Evolutionary conservation across 225 moss, liverwort and hornwort species (phyloP), one percentile per base, ranked within the genome.

Genomic region (Climacium dendroides): DNA sequence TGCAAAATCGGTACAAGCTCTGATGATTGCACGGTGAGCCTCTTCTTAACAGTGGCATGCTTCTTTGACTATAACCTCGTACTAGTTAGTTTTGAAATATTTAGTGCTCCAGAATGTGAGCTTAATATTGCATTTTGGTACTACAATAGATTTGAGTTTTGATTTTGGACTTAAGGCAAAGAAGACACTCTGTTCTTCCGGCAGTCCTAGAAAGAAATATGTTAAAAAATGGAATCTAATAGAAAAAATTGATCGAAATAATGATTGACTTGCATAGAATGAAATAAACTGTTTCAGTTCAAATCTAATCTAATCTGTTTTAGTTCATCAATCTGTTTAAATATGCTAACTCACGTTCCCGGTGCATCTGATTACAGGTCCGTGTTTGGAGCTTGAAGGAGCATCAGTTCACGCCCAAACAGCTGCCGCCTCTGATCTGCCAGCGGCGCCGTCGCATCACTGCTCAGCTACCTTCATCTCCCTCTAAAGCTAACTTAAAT

Each of bases 1-100:
- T 94, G 94, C 87, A 95, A 96, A 92, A 91, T 97, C 43, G 96
- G 95, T 20, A 97, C 99, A 45, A 94, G 96, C 81, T 95, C 97
- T 61, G 97, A 96, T 85, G 99, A 99, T 86, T 96, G 91, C 88
- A 97, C 96, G 59, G 99, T 98, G 88, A 88, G 94, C 37, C 77
- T 77, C 32, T 28, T 50, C 61, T 39, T 37, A 20, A 24, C 12
- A 23, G 17, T 85, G 24, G 19, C 55, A 35, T 41, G 55, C 67
- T 66, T 66, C 39, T 54, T 15, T 41, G 30, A 39, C 2, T 7
- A 13, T 4, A 26, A 34, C 12, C 59, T 41, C 35, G 24, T 47
- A 26, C 17, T 13, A 2, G 14, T 53, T 32, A 41, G 6, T 18
- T 6, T 30, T 10, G 30, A 32, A 32, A 32, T 6, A 13, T 6